phyloP scores from a whole-genome alignment of 495 filamentous ascomycete species.

The Xanthoparmelia taractica region DNA sequence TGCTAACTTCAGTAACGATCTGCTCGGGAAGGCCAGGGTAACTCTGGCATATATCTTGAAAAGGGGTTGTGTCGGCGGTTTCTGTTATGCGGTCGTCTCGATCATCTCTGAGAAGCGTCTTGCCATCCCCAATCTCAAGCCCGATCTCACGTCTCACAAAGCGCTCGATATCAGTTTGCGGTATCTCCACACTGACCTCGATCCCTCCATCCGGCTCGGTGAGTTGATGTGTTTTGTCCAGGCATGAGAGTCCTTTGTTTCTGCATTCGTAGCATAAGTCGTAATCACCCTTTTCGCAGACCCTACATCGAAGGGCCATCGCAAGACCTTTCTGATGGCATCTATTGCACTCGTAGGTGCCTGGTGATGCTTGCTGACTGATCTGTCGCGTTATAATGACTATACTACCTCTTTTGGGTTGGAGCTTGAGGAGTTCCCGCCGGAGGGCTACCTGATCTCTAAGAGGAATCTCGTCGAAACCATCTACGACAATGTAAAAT shows the following conservation, averaged over 20 bases:
- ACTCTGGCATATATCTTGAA: conserved; percentile 11
- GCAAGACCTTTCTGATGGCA: not conserved
- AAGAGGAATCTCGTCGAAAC: not conserved
- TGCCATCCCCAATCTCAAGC: not conserved
- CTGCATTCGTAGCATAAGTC: conserved; percentile 3
- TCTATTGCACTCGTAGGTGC: not conserved
- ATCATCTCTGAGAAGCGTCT: conserved; percentile 2
- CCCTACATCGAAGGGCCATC: not conserved
- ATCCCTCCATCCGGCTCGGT: not conserved
- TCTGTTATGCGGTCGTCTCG: conserved; percentile 2
- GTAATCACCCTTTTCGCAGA: conserved; percentile 4
- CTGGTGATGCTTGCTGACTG: not conserved
- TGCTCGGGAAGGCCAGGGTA: conserved; percentile 12
- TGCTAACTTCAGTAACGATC: conserved; percentile 18
- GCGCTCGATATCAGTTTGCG: not conserved
- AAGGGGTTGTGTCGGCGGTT: no score
- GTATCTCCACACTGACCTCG: conserved; percentile 1
- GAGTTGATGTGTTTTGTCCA: not conserved
- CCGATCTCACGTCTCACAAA: conserved; percentile 6
- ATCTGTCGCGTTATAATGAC: not conserved
- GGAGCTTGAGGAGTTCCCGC: not conserved
- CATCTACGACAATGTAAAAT: not conserved
- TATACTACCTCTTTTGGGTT: not conserved
- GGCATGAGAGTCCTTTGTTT: conserved; percentile 4
- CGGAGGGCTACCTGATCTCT: no score